Base-by-base conservation (phyloP, 371 early-diverging fungal species). In the Mortierella sp. region DNA sequence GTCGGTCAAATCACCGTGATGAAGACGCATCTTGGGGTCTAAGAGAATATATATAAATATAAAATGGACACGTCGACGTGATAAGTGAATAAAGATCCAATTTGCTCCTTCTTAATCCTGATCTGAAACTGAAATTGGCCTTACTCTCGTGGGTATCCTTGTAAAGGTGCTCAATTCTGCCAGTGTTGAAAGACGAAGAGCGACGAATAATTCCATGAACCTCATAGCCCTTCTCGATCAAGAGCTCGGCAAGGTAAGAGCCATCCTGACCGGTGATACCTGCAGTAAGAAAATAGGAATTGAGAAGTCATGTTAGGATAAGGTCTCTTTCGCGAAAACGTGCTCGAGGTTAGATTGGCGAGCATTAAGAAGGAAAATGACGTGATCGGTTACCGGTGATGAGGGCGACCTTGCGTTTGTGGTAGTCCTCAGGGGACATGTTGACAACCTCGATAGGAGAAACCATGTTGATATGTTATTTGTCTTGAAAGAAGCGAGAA, bases 211-310 rank as follows among this genome's bases (percentile, higher is more conserved):
- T 92, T 72, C 95, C 95, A 68, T 95, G 95, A 13, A 95, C 95
- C 69, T 87, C 88, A 78, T 95, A 95, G 70, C 94, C 94, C 86
- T 94, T 94, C 53, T 79, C 78, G 69, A 95, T 84, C 58, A 95
- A 85, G 50, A 94, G 89, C 76, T 95, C 95, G 0, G 91, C 86
- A 57, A 95, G 87, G 80, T 95, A 95, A 59, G 91, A 90, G 62
- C 95, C 95, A 84, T 94, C 95, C 83, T 95, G 95, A 63, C 95
- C 95, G 63, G 94, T 95, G 72, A 95, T 92, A 84, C 95, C 95
- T 90, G 19, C 10, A 50, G 19, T 11, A 16, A 19, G 19, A 47
- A 47, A 47, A 19, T 4, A 13, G 13, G 43, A 41, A 13, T 41
- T 10, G 13, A 41, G 43, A 41, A 41, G 13, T 2, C 43, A 13